Evolutionary conservation across 176 grass and related monocot species (phyloP).

Genomic region (Triticum turgidum): DNA sequence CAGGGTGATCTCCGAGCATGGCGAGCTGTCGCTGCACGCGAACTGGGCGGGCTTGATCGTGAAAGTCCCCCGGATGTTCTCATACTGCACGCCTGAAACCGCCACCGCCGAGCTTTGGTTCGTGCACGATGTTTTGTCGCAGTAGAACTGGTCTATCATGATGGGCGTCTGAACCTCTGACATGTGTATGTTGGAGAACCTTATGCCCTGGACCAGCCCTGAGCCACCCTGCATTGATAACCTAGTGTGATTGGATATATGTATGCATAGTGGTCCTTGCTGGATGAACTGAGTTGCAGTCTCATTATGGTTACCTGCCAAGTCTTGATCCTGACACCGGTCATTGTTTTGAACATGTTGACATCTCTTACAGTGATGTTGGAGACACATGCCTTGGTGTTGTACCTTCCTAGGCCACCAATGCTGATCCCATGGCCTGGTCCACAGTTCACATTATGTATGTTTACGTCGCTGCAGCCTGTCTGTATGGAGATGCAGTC

Average conservation of each 20-base stretch:
- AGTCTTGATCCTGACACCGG: constrained; percentile 96
- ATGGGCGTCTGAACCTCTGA: constrained; percentile 85
- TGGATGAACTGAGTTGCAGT: background rate
- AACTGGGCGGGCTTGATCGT: constrained; percentile 78
- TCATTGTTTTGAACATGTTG: constrained; percentile 87
- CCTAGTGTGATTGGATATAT: background rate
- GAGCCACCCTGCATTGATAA: constrained; percentile 59
- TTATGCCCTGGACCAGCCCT: constrained; percentile 63
- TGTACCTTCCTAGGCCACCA: constrained; percentile 83
- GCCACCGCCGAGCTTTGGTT: constrained; percentile 68
- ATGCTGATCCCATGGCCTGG: constrained; percentile 97
- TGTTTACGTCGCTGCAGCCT: constrained; percentile 75
- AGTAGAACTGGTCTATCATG: constrained; percentile 89
- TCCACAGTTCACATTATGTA: constrained; percentile 90
- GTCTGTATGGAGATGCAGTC: constrained; percentile 96
- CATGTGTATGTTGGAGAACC: constrained; percentile 82
- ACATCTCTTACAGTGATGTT: constrained; percentile 92
- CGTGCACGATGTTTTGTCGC: constrained; percentile 52
- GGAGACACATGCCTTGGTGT: constrained; percentile 90
- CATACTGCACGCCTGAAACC: constrained; percentile 62
- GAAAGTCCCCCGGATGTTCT: constrained; percentile 79
- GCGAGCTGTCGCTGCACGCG: constrained; percentile 69
- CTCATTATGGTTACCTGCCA: constrained; percentile 64
- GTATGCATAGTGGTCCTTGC: background rate
- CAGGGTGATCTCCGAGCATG: constrained; percentile 75